These are phyloP conservation scores for Protomyces macrosporus DNA, from an alignment of 1,139 yeast species.

Conservation along the genomic window DNA sequence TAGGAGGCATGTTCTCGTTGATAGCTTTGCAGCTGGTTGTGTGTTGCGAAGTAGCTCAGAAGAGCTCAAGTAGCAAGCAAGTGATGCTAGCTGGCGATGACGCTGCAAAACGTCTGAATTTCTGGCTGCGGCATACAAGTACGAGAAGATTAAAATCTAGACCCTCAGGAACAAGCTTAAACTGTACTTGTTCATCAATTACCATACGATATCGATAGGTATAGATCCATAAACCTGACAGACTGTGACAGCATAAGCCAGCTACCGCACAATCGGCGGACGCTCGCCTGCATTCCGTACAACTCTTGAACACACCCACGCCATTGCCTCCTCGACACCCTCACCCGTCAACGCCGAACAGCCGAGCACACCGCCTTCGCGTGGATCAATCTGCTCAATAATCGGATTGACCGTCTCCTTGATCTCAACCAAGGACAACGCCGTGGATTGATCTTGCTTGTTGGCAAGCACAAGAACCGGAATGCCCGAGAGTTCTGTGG, in stretches of 20 bases:
- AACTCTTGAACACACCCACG: slow-evolving; percentile 77
- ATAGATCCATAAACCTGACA: too few relatives aligned
- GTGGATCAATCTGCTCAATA: slow-evolving; percentile 77
- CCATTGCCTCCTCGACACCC: slow-evolving; percentile 79
- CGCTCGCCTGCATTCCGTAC: slow-evolving; percentile 68
- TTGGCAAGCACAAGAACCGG: slow-evolving; percentile 93
- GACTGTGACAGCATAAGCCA: too few relatives aligned
- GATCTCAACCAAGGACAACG: slow-evolving; percentile 71
- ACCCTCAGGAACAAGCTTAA: too few relatives aligned
- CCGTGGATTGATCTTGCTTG: slow-evolving; percentile 84
- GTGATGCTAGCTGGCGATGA: too few relatives aligned
- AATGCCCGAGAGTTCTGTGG: slow-evolving; percentile 52
- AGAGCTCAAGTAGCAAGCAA: too few relatives aligned
- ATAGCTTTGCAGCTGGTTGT: too few relatives aligned
- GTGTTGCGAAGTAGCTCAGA: too few relatives aligned
- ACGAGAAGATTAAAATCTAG: too few relatives aligned
- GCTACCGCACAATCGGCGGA: slow-evolving; percentile 49
- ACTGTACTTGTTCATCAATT: too few relatives aligned
- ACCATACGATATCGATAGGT: too few relatives aligned
- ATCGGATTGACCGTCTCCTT: slow-evolving; percentile 74
- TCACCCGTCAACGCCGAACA: slow-evolving; percentile 82
- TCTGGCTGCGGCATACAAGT: too few relatives aligned
- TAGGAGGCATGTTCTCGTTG: neutral
- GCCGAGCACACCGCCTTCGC: slow-evolving; percentile 85
- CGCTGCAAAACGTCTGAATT: too few relatives aligned